Evolutionary conservation across 176 grass and related monocot genomes (phyloP).

Genomic region (Hordeum vulgare): MorexV3_pseudomolecules_assembly NC_058520.1:617841050-617841549

Average conservation of each 20-base stretch:
- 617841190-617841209: slow-evolving; percentile 61
- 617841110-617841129: slow-evolving; percentile 77
- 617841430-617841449: neutral
- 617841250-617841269: neutral
- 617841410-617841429: neutral
- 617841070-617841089: neutral
- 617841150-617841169: slow-evolving; percentile 26
- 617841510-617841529: neutral
- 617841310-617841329: slow-evolving; percentile 58
- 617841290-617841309: neutral
- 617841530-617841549: neutral
- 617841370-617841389: slow-evolving; percentile 51
- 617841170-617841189: slow-evolving; percentile 76
- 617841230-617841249: slow-evolving; percentile 20
- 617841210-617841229: slow-evolving; percentile 66
- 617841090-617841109: slow-evolving; percentile 34
- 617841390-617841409: neutral
- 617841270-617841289: neutral
- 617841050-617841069: neutral
- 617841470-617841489: neutral
- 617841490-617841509: neutral
- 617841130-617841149: slow-evolving; percentile 55
- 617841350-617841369: slow-evolving; percentile 59
- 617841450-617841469: neutral
- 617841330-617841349: slow-evolving; percentile 49